These are phyloP conservation scores for Colletotrichum godetiae DNA, from an alignment of 2,329 filamentous ascomycete species.

Conservation along the genomic window DNA sequence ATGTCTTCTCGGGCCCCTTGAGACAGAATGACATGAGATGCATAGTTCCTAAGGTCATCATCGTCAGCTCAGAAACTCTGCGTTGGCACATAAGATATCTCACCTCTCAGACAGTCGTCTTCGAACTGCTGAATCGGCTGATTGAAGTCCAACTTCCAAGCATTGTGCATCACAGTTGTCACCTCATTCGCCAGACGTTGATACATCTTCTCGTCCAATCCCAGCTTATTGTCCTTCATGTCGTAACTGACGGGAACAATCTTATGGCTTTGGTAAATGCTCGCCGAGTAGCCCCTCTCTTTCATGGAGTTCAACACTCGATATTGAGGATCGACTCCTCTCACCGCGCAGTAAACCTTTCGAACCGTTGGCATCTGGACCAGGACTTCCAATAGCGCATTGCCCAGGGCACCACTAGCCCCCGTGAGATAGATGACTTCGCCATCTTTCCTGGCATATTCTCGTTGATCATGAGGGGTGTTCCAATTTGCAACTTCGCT, in stretches of 20 bases:
- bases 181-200: neutral
- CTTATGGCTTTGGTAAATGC: conserved; percentile 3
- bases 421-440: conserved; percentile 13
- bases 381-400: conserved; percentile 14
- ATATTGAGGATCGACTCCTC: neutral
- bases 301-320: neutral
- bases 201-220: neutral
- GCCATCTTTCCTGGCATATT: accelerated
- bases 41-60: neutral
- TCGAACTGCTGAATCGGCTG: conserved; percentile 25
- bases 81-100: accelerated
- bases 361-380: neutral
- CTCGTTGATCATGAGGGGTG: neutral
- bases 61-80: neutral
- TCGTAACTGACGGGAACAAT: conserved; percentile 11
- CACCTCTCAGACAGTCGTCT: conserved; percentile 14
- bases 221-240: neutral
- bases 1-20: neutral
- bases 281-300: neutral
- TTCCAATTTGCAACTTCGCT: neutral
- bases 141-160: conserved; percentile 30
- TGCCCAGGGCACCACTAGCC: conserved; percentile 16
- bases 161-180: conserved; percentile 19
- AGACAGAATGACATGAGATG: conserved; percentile 9
- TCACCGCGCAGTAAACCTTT: conserved; percentile 15